Percentiles rank a stretch among this genome's conserved stretches.
phyloP scores from a whole-genome alignment of 208 protist species.

The Blechomonas ayalai region DNA sequence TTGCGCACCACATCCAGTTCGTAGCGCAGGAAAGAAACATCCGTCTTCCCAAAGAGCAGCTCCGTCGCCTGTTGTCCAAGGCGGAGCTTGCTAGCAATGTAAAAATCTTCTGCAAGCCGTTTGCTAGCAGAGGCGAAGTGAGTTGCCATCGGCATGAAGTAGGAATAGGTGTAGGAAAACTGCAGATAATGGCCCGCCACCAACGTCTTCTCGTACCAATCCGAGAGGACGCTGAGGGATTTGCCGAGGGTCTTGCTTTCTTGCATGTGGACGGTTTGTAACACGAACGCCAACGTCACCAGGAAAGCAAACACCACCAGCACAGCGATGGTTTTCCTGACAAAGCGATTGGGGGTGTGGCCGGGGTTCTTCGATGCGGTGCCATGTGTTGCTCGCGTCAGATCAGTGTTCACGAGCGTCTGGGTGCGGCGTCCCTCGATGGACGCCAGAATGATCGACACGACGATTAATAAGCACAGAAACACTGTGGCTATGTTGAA shows the following conservation, averaged over 20 bases:
- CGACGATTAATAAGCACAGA: background rate
- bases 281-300: background rate
- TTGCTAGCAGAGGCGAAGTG: background rate
- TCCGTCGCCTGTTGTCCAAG: background rate
- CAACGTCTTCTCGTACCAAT: background rate
- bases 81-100: background rate
- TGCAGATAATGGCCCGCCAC: background rate
- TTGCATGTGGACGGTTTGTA: background rate
- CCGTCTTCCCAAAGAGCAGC: slow-evolving; percentile 1
- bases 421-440: background rate
- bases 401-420: no score
- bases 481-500: background rate
- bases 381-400: background rate
- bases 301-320: slow-evolving; percentile 5
- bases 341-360: background rate
- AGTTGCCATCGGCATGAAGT: background rate
- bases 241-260: background rate
- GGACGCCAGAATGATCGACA: slow-evolving; percentile 2
- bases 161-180: background rate
- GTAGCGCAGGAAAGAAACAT: slow-evolving; percentile 4
- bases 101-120: background rate
- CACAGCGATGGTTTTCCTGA: background rate
- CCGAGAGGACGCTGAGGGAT: slow-evolving; percentile 1
- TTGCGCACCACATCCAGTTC: background rate
- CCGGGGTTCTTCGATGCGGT: background rate